Conservation (phyloP, 257 asterid species). For the Verbascum thapsus region DNA sequence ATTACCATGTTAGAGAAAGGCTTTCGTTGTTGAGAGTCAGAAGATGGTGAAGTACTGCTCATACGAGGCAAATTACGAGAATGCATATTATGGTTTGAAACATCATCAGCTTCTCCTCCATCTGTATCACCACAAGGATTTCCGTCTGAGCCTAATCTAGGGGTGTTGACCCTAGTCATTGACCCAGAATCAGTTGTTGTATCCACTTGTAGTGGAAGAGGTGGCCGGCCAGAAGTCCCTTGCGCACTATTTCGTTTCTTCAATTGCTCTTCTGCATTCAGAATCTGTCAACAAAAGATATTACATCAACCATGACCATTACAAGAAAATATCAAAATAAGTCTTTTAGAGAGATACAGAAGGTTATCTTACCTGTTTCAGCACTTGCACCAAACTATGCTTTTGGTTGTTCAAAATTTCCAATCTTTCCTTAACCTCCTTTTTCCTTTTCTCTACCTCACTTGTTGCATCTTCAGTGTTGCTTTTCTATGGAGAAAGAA, state of each 20-base stretch:
- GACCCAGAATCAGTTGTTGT: constrained; percentile 56
- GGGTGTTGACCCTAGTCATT: constrained; percentile 50
- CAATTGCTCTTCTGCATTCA: constrained; percentile 58
- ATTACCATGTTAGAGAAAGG: constrained; percentile 42
- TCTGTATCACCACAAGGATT: constrained; percentile 42
- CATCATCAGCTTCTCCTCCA: constrained; percentile 41
- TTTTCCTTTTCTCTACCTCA: constrained; percentile 42
- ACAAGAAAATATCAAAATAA: neutral
- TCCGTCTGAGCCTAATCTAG: constrained; percentile 54
- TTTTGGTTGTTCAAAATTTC: constrained; percentile 48
- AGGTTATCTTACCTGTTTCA: constrained; percentile 46
- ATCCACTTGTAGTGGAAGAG: constrained; percentile 53
- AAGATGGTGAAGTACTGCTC: constrained; percentile 58
- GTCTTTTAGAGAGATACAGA: neutral
- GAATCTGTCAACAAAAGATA: constrained; percentile 40
- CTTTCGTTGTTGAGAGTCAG: constrained; percentile 53
- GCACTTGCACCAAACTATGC: constrained; percentile 54
- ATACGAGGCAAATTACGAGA: constrained; percentile 43
- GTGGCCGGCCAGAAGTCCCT: constrained; percentile 41
- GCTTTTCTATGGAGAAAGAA: constrained; percentile 32
- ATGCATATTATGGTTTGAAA: constrained; percentile 26
- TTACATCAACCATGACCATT: neutral
- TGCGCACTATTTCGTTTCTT: constrained; percentile 43
- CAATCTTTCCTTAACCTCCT: constrained; percentile 52
- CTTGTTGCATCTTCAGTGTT: constrained; percentile 32